A percentile compares a stretch with the other conserved stretches of the same genome.
These are phyloP conservation scores for Trebouxia sp. DNA, from an alignment of 139 green algal species.

Conservation along the genomic window DNA sequence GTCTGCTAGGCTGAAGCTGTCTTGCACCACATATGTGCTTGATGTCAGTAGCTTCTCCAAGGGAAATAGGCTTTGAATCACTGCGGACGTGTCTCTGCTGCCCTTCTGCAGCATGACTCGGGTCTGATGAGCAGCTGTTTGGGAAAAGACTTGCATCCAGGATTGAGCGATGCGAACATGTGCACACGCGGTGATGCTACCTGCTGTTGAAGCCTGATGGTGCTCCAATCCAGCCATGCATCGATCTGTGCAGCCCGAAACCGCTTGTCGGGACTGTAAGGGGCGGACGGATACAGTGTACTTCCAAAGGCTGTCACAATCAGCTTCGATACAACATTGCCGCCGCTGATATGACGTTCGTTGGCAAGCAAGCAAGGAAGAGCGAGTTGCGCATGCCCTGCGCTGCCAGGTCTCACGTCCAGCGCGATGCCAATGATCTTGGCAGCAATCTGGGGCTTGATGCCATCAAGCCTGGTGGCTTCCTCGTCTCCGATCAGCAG, in stretches of 20 bases:
- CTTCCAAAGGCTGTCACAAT: background rate
- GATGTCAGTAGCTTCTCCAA: background rate
- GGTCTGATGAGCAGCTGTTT: too few species aligned
- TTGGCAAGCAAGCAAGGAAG: background rate
- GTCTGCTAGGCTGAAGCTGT: background rate
- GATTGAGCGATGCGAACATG: background rate
- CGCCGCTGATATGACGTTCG: background rate
- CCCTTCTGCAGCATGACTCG: background rate
- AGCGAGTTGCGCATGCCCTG: background rate
- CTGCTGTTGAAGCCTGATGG: background rate
- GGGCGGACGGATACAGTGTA: background rate
- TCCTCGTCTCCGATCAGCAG: background rate
- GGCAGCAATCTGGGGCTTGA: background rate
- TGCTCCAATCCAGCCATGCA: slow-evolving; percentile 3
- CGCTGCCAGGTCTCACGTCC: background rate
- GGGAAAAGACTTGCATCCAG: too few species aligned
- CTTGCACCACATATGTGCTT: background rate
- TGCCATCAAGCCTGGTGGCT: background rate
- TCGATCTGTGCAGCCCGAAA: background rate
- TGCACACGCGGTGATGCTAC: background rate
- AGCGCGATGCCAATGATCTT: background rate
- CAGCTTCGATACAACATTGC: background rate
- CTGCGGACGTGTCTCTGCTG: background rate
- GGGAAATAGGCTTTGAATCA: background rate
- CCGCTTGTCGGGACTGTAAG: background rate